Evolutionary conservation across 345 rosid species (phyloP).

Genomic region (Populus pruinosa): DNA sequence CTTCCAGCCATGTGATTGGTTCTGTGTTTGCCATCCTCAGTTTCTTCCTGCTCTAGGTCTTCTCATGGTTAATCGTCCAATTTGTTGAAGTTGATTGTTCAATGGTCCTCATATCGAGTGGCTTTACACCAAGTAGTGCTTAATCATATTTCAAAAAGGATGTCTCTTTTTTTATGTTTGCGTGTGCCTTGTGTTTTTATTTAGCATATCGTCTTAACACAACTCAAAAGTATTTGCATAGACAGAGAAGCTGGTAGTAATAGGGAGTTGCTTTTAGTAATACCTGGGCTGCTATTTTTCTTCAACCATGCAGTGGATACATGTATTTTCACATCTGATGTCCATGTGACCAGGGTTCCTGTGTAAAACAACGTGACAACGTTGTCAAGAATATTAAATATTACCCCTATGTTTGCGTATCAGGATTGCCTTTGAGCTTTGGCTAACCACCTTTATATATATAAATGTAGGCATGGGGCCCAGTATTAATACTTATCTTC

Average conservation of each 20-base stretch:
- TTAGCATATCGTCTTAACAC: not conserved
- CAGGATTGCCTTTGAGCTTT: not conserved
- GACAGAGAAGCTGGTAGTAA: not conserved
- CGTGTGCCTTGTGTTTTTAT: not conserved
- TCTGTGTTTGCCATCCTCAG: conserved; percentile 7
- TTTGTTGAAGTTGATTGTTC: not conserved
- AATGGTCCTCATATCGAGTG: not conserved
- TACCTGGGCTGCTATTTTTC: not conserved
- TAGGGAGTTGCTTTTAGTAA: not conserved
- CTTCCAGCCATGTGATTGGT: conserved; percentile 9
- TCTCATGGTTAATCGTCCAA: not conserved
- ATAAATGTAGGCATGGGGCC: not conserved
- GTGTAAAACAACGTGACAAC: too few species aligned
- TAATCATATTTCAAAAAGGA: not conserved
- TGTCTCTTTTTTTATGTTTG: not conserved
- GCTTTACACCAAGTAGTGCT: not conserved
- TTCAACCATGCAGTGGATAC: not conserved
- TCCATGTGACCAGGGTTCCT: too few species aligned
- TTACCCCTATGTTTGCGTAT: not conserved
- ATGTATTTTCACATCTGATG: not conserved
- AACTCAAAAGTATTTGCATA: not conserved
- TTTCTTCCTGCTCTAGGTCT: conserved; percentile 8
- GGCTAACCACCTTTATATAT: too few species aligned
- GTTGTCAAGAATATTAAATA: not conserved
- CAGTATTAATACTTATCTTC: too few species aligned